Percentiles rank a stretch among this genome's conserved stretches.
phyloP scores from a whole-genome alignment of 371 early-diverging fungal species.

The Chytridium lagenaria region DNA sequence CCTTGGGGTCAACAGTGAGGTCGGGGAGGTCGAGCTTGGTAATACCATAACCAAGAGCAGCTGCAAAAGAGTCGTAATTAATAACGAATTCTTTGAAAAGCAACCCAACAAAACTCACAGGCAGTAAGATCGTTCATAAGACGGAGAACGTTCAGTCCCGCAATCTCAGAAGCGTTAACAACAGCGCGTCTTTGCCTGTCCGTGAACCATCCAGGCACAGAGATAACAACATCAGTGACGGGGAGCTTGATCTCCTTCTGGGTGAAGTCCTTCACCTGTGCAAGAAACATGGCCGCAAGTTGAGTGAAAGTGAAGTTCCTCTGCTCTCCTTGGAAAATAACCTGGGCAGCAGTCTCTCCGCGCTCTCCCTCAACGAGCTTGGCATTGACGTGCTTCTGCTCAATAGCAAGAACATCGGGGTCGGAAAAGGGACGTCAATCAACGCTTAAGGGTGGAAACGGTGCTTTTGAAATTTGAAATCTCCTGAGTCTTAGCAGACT shows the following conservation, averaged over 20 bases:
- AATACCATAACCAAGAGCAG: conserved; percentile 96
- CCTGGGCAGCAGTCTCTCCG: conserved; percentile 71
- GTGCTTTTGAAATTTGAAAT: conserved; percentile 96
- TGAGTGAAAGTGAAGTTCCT: conserved; percentile 83
- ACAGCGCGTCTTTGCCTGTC: conserved; percentile 92
- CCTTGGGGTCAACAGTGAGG: conserved; percentile 53
- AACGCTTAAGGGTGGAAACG: conserved; percentile 91
- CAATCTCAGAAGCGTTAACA: conserved; percentile 86
- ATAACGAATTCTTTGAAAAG: background rate
- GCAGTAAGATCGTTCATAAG: conserved; percentile 94
- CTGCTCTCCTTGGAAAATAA: conserved; percentile 78
- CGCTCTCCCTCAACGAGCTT: conserved; percentile 84
- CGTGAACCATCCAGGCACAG: conserved; percentile 94
- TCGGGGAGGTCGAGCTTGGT: conserved; percentile 96
- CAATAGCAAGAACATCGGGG: conserved; percentile 83
- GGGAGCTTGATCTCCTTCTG: conserved; percentile 79
- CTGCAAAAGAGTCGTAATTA: conserved; percentile 30
- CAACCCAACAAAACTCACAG: conserved; percentile 25
- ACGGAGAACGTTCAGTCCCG: conserved; percentile 91
- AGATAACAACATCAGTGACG: conserved; percentile 92
- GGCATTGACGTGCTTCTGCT: conserved; percentile 80
- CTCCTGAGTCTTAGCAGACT: conserved; percentile 92
- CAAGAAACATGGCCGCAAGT: conserved; percentile 87
- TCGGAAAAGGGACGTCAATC: conserved; percentile 92
- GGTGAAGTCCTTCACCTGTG: conserved; percentile 89